Percentiles rank a stretch among this genome's conserved stretches.
Conservation (phyloP, 2,329 filamentous ascomycete genomes). For the Pseudogymnoascus sp. region DNA sequence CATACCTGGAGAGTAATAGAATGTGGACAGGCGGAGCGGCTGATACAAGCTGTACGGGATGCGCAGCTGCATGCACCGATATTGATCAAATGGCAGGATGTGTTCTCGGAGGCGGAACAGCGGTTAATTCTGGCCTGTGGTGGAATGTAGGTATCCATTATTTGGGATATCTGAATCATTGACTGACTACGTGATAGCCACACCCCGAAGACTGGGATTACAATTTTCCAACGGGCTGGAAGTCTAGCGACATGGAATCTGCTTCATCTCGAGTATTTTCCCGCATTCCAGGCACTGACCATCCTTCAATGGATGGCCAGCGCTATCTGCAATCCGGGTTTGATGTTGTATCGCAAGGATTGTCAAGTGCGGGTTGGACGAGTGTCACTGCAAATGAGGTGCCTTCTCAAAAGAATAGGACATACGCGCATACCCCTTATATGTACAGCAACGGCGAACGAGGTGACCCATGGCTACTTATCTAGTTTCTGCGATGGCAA, state of each 20-base stretch:
- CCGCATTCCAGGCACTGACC: conserved; percentile 61
- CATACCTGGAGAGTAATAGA: conserved; percentile 61
- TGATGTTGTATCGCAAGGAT: conserved; percentile 49
- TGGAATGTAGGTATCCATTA: conserved; percentile 40
- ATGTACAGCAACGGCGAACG: conserved; percentile 60
- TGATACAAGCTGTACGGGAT: conserved; percentile 11
- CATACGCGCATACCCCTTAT: conserved; percentile 55
- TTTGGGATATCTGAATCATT: conserved; percentile 8
- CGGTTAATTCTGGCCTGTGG: conserved; percentile 58
- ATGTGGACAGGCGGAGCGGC: conserved; percentile 35
- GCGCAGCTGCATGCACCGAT: conserved; percentile 52
- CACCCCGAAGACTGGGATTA: conserved; percentile 59
- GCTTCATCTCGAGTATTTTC: conserved; percentile 55
- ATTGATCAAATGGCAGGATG: conserved; percentile 67
- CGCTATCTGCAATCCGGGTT: conserved; percentile 61
- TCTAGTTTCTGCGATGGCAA: conserved; percentile 49
- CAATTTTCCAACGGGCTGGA: conserved; percentile 66
- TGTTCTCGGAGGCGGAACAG: conserved; percentile 50
- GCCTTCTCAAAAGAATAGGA: conserved; percentile 56
- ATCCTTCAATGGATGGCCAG: conserved; percentile 56
- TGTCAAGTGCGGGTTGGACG: conserved; percentile 53
- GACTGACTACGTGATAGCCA: conserved; percentile 32
- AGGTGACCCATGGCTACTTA: conserved; percentile 63
- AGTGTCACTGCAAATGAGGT: conserved; percentile 48
- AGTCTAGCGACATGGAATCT: conserved; percentile 49